Conservation (phyloP, 257 asterid species). For the Solanum bukasovii region DNA sequence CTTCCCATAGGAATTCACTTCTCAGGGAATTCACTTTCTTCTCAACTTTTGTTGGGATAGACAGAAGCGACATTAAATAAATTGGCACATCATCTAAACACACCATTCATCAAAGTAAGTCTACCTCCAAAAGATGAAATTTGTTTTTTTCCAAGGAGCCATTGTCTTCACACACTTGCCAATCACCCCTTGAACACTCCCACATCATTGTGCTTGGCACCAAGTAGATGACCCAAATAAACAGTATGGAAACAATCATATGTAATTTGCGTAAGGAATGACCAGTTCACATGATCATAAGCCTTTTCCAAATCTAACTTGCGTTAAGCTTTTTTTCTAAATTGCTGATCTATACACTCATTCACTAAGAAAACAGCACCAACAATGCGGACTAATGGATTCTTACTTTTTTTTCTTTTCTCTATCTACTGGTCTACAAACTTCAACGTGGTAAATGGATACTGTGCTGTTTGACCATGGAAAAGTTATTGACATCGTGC, state of each 20-base stretch:
- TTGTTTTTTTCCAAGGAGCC: no score
- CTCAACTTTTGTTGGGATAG: no score
- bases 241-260: not conserved
- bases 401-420: not conserved
- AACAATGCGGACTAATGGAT: not conserved
- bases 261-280: not conserved
- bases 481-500: not conserved
- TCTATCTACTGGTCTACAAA: not conserved
- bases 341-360: not conserved
- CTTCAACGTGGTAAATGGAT: not conserved
- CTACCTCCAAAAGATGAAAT: no score
- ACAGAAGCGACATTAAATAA: no score
- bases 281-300: not conserved
- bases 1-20: no score
- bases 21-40: no score
- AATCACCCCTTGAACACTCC: no score
- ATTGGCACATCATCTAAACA: no score
- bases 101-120: no score
- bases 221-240: not conserved
- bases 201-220: not conserved
- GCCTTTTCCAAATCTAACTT: not conserved
- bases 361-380: not conserved
- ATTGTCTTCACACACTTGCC: no score
- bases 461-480: not conserved
- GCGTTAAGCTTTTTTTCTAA: not conserved